Evolutionary conservation across 73 alveolate species (phyloP).

Genomic region (Breviolum minutum): DNA sequence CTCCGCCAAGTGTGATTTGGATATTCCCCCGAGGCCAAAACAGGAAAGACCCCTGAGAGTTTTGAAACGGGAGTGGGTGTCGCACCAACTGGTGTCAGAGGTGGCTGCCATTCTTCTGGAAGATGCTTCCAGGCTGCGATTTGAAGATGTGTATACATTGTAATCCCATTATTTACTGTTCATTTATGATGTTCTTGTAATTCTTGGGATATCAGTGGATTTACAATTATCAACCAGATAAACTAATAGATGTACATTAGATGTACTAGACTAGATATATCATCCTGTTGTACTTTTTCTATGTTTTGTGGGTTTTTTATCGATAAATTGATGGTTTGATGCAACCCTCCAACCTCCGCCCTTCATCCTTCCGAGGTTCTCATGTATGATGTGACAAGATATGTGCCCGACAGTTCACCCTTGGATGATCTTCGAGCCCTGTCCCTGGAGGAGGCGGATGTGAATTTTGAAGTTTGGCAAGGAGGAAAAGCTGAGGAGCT

Average conservation of each 20-base stretch:
- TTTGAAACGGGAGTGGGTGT: constrained; percentile 30
- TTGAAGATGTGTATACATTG: no score
- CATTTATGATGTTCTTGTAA: no score
- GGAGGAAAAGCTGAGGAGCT: constrained; percentile 63
- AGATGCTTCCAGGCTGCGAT: not conserved
- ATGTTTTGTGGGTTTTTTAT: no score
- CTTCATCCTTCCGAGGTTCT: not conserved
- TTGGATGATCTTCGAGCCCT: constrained; percentile 40
- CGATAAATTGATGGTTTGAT: no score
- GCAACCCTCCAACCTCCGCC: no score
- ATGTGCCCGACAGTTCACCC: constrained; percentile 19
- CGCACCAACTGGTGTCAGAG: constrained; percentile 56
- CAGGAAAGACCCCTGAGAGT: constrained; percentile 29
- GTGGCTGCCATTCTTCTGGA: constrained; percentile 78
- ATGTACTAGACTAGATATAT: no score
- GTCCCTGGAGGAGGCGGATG: constrained; percentile 67
- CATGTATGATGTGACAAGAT: constrained; percentile 47
- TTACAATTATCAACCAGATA: no score
- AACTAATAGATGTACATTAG: no score
- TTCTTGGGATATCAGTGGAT: no score
- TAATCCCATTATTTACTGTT: no score
- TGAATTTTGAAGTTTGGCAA: constrained; percentile 76
- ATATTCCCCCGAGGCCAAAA: constrained; percentile 47
- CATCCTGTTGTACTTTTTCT: no score
- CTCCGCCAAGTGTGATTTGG: constrained; percentile 2